Evolutionary conservation across 768 basidiomycete species (phyloP), one percentile per base, ranked within the genome.

Genomic region (Clavulina sp.): DNA sequence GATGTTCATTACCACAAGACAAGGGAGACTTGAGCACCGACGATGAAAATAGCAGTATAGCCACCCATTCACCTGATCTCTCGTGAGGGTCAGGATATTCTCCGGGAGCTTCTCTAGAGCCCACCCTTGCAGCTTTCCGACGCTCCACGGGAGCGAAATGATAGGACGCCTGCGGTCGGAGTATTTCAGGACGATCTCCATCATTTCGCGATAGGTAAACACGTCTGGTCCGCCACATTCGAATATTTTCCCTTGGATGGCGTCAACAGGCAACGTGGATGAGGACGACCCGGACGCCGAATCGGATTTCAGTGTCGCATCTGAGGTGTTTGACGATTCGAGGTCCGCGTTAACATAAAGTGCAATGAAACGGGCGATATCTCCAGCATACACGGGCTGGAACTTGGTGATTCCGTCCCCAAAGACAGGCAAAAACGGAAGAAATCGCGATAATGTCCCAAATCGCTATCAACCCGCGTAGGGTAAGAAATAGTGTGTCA

Each of bases 371-470:
- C 68, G 65, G 6, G 77, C 80, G 29, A 87, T 57, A 60, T 87
- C 82, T 0, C 73, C 78, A 1, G 76, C 81, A 59, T 76, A 84
- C 7, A 84, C 76, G 9, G 83, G 81, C 57, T 84, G 82, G 59
- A 84, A 84, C 24, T 65, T 69, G 4, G 79, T 66, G 6, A 56
- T 63, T 1, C 84, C 83, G n/a, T 78, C 78, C 5, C 74, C 78
- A 59, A 83, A 84, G 4, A 85, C 79, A n/a, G 82, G 83, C 26
- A 84, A 62, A 60, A 82, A 77, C 2, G 82, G 82, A 31, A 84
- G 63, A 54, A 73, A 67, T 48, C 67, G 68, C 0, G 79, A 73
- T 28, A 85, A 62, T 26, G 65, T 69, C 29, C 77, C 75, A 58
- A 85, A 82, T 40, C 77, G 69, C 81, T 83, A 29, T 13, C 16